Evolutionary conservation across 192 early-diverging fungal genomes (phyloP).

Genomic region (Backusella luteola): DNA sequence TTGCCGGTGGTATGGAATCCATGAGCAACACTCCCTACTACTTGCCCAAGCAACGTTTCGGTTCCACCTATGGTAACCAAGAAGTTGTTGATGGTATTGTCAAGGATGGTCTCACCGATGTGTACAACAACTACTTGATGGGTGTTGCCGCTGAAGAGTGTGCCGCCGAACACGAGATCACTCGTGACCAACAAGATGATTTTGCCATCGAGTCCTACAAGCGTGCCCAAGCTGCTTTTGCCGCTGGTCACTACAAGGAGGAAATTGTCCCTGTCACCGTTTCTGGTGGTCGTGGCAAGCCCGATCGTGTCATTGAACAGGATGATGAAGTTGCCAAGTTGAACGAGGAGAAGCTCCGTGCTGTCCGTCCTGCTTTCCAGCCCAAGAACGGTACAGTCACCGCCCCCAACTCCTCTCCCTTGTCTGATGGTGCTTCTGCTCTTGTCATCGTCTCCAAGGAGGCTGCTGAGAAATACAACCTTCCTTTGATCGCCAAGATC

Average conservation of each 20-base stretch:
- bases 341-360: conserved; percentile 85
- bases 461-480: conserved; percentile 52
- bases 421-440: conserved; percentile 81
- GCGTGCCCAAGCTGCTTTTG: conserved; percentile 75
- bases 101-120: conserved; percentile 76
- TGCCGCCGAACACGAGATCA: conserved; percentile 72
- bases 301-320: conserved; percentile 53
- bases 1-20: conserved; percentile 78
- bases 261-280: conserved; percentile 79
- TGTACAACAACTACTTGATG: conserved; percentile 71
- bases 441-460: conserved; percentile 70
- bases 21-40: conserved; percentile 87
- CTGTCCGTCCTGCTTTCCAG: conserved; percentile 87
- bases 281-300: conserved; percentile 67
- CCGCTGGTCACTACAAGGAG: conserved; percentile 55
- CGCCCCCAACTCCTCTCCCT: conserved; percentile 82
- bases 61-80: conserved; percentile 72
- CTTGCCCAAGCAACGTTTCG: conserved; percentile 74
- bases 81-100: conserved; percentile 75
- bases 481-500: conserved; percentile 56
- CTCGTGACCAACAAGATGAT: conserved; percentile 81
- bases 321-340: conserved; percentile 76
- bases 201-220: conserved; percentile 75
- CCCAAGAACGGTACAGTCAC: conserved; percentile 87
- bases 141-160: conserved; percentile 81